These are phyloP conservation scores for Sarocladium strictum DNA, from an alignment of 2,329 filamentous ascomycete species.

Conservation along the genomic window DNA sequence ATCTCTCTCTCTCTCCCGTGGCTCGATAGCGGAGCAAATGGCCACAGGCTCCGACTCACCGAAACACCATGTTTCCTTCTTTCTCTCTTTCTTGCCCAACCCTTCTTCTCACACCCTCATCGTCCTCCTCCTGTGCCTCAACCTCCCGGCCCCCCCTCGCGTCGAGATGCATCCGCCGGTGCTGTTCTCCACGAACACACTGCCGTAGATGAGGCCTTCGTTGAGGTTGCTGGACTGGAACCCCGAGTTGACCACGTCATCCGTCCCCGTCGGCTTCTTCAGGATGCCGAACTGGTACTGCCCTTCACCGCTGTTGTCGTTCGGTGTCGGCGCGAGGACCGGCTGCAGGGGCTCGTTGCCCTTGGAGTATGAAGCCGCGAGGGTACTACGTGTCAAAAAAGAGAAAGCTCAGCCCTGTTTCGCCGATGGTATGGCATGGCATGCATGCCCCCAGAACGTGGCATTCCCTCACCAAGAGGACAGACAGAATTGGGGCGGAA, in stretches of 20 bases:
- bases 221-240: conserved; percentile 42
- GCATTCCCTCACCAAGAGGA: no score
- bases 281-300: conserved; percentile 58
- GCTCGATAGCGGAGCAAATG: background rate
- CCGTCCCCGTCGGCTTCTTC: conserved; percentile 50
- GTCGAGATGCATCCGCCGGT: conserved; percentile 27
- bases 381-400: conserved; percentile 34
- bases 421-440: background rate
- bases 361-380: conserved; percentile 51
- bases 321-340: conserved; percentile 38
- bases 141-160: background rate
- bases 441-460: no score
- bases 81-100: background rate
- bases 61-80: background rate
- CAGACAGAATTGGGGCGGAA: no score
- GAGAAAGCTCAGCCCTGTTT: background rate
- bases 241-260: conserved; percentile 40
- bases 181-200: conserved; percentile 48
- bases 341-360: conserved; percentile 36
- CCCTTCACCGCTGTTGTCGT: conserved; percentile 50
- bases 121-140: background rate
- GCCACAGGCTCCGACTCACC: background rate
- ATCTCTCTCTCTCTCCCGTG: background rate
- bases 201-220: conserved; percentile 47
- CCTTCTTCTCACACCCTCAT: background rate